A percentile compares a stretch with the other conserved stretches of the same genome.
Evolutionary conservation across 176 grass and related monocot genomes (phyloP).

Genomic region (Thinopyrum elongatum): DNA sequence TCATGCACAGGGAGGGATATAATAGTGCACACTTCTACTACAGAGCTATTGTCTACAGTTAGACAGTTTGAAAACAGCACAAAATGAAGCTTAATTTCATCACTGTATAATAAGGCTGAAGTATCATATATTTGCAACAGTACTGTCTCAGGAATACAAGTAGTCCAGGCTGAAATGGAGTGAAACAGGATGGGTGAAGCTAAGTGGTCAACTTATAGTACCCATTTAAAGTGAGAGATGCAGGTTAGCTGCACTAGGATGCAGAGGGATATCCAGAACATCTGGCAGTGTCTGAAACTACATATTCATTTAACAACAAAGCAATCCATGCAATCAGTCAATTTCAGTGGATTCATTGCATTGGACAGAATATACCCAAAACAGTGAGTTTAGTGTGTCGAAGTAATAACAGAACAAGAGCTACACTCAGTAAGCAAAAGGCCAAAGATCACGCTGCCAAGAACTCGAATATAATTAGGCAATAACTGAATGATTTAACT

Average conservation of each 20-base stretch:
- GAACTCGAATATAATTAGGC: too few species aligned
- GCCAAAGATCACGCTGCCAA: too few species aligned
- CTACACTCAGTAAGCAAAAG: too few species aligned
- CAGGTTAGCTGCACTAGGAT: background rate
- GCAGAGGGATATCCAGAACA: background rate
- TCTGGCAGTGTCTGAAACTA: background rate
- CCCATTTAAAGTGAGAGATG: background rate
- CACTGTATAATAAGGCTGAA: too few species aligned
- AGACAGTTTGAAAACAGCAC: background rate
- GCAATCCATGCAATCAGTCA: background rate
- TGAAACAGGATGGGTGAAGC: background rate
- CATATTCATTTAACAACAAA: background rate
- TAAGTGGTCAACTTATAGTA: background rate
- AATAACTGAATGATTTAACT: too few species aligned
- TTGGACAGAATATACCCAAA: background rate
- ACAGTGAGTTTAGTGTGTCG: background rate
- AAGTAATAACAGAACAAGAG: background rate
- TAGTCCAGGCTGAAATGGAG: background rate
- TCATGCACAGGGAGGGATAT: too few species aligned
- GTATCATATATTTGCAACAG: background rate
- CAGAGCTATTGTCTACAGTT: background rate
- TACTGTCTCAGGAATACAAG: background rate
- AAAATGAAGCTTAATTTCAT: constrained; percentile 8
- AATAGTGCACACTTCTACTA: background rate
- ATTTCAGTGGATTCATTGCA: background rate